Conservation (phyloP, 2,329 filamentous ascomycete species). For the Beauveria caledonica region DNA sequence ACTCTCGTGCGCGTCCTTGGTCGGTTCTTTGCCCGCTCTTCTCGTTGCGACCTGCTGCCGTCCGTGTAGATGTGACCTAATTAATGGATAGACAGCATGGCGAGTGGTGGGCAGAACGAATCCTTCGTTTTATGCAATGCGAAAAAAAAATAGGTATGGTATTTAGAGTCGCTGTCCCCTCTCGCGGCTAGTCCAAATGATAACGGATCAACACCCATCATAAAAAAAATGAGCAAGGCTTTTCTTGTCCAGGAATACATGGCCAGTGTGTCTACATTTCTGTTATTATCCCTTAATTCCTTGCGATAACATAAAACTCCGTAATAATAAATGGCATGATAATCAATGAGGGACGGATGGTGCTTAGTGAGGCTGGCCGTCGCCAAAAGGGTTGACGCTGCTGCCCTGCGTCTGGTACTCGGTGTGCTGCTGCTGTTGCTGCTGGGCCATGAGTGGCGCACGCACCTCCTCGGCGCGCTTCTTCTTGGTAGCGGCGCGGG, state of each 20-base stretch:
- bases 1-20: neutral
- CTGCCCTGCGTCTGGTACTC: slow-evolving; percentile 13
- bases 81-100: neutral
- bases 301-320: neutral
- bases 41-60: no score
- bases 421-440: slow-evolving; percentile 12
- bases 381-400: slow-evolving; percentile 29
- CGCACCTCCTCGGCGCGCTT: slow-evolving; percentile 27
- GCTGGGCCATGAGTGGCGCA: slow-evolving; percentile 30
- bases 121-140: neutral
- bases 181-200: neutral
- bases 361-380: slow-evolving; percentile 19
- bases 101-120: neutral
- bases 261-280: neutral
- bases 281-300: neutral
- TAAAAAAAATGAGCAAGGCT: neutral
- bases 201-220: neutral
- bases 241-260: neutral
- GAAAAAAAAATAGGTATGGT: neutral
- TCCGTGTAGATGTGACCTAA: no score
- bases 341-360: neutral
- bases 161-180: neutral
- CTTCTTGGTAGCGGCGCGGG: slow-evolving; percentile 39
- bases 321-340: neutral
- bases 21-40: no score